Base-by-base conservation (phyloP, 805 yeast species). In the Cyberlindnera meyerae region DNA sequence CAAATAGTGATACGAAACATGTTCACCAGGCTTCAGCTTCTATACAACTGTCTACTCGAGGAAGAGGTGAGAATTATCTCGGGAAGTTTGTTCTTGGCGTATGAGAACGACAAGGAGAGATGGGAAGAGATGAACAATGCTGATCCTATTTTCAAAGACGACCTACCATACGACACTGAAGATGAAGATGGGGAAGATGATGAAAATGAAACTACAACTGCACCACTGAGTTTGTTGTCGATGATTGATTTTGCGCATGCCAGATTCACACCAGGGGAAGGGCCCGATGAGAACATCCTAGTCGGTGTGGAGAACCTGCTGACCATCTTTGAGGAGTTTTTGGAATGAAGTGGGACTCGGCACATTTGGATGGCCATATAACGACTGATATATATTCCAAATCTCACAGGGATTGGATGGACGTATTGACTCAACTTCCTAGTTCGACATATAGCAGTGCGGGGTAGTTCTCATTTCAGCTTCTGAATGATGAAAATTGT, bases 201-300 rank as follows among this genome's bases (percentile, higher is more conserved):
- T 14, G 55, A 54, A 3, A 53, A 48, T 3, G 58, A 50, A 2
- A 56, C 27, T 1, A 37, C 57, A 2, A 56, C 27, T 1, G 38
- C 57, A 1, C 65, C 71, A 0, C 55, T 85, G 33, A 80, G 89
- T 42, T 61, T 74, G 6, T 61, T 87, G 35, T 70, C 77, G 26
- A 51, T 89, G 33, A 87, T 93, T 6, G 98, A 93, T 59, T 88
- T 93, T 65, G 97, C 97, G 1, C 97, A 93, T 56, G 75, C 96
- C 0, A 72, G 64, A 43, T 61, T 73, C 40, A 68, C 71, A 0
- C 77, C 79, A 0, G 84, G 82, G 0, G 40, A 70, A 39, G 87
- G 88, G 0, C 73, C 73, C 14, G 97, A 88, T 57, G 83, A 75
- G 31, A 82, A 84, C 52, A 62, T 80, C 3, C 55, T 87, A 3